These are phyloP conservation scores for Ensete ventricosum DNA, from an alignment of 176 grass and related monocot genomes.

Conservation along the genomic window DNA sequence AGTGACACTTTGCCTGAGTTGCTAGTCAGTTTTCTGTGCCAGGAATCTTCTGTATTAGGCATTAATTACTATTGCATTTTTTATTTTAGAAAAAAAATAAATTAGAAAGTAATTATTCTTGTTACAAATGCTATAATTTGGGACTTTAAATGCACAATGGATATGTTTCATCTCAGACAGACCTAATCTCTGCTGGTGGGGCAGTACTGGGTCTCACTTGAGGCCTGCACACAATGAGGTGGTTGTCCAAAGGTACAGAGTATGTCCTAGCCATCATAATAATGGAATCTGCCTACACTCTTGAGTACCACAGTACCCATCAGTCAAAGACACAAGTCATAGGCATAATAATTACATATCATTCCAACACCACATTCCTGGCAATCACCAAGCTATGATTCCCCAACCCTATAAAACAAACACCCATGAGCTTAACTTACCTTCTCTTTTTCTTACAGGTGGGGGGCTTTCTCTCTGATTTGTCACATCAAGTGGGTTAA, in stretches of 20 bases:
- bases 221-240: neutral
- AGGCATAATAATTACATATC: neutral
- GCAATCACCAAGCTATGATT: neutral
- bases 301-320: neutral
- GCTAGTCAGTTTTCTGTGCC: no score
- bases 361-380: neutral
- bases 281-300: no score
- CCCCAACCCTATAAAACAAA: neutral
- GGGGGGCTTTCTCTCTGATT: neutral
- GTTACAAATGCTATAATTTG: no score
- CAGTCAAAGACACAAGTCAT: neutral
- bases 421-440: neutral
- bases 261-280: neutral
- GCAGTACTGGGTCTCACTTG: neutral
- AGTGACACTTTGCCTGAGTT: no score
- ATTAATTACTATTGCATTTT: no score
- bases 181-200: neutral
- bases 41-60: no score
- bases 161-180: no score
- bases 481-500: slow-evolving; percentile 11
- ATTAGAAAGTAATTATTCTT: no score
- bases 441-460: neutral
- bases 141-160: no score
- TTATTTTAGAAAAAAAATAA: no score
- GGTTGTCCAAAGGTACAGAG: neutral